Conservation (phyloP, 768 basidiomycete species). For the Boletus subparvulus region DNA sequence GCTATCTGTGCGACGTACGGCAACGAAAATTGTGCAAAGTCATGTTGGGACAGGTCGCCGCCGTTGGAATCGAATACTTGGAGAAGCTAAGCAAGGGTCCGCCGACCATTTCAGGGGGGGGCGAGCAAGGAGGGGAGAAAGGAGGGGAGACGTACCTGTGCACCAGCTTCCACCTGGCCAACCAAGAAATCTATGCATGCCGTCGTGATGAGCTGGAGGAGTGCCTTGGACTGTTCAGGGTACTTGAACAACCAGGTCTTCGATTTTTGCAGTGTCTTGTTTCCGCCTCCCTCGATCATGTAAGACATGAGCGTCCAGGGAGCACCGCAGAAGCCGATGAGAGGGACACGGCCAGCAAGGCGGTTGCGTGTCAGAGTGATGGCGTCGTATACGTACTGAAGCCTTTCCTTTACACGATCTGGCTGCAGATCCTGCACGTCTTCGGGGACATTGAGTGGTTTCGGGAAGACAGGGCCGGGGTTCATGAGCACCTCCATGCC, state of each 20-base stretch:
- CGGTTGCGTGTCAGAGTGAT: slow-evolving; percentile 80
- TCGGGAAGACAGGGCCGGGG: slow-evolving; percentile 85
- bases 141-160: slow-evolving; percentile 65
- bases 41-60: slow-evolving; percentile 85
- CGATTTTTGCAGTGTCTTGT: slow-evolving; percentile 84
- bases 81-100: slow-evolving; percentile 56
- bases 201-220: slow-evolving; percentile 79
- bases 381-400: slow-evolving; percentile 91
- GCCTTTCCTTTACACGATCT: slow-evolving; percentile 80
- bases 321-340: slow-evolving; percentile 96
- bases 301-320: slow-evolving; percentile 99
- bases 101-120: background rate
- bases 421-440: slow-evolving; percentile 64
- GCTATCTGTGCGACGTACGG: slow-evolving; percentile 78
- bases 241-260: slow-evolving; percentile 95
- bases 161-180: slow-evolving; percentile 92
- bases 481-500: slow-evolving; percentile 96
- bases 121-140: background rate
- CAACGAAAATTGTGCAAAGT: slow-evolving; percentile 82
- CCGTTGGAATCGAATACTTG: slow-evolving; percentile 99
- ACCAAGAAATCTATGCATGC: slow-evolving; percentile 89
- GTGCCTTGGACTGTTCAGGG: slow-evolving; percentile 76
- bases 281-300: slow-evolving; percentile 97
- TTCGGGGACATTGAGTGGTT: slow-evolving; percentile 74
- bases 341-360: slow-evolving; percentile 84